These are phyloP conservation scores for Coemansia sp. DNA, from an alignment of 192 early-diverging fungal species.

Conservation along the genomic window DNA sequence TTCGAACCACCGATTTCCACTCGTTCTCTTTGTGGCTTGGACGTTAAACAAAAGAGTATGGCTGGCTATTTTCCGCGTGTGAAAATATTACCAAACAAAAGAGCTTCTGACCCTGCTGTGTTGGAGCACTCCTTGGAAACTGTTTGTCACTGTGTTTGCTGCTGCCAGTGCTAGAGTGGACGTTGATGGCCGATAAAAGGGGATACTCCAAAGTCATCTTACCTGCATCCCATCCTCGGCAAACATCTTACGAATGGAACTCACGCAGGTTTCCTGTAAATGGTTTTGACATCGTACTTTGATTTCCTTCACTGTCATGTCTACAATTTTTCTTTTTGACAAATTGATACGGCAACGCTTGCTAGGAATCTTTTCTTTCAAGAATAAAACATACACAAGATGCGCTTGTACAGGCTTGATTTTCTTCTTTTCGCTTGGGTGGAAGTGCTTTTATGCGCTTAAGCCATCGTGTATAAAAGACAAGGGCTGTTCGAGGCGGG, in stretches of 20 bases:
- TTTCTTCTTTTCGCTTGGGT: not conserved
- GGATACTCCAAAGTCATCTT: not conserved
- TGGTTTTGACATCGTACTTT: slow-evolving; percentile 6
- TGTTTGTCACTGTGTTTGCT: slow-evolving; percentile 3
- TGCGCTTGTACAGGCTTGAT: not conserved
- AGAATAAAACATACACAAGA: not conserved
- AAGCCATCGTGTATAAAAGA: not conserved
- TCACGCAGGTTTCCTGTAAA: not conserved
- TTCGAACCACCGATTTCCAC: too few species aligned
- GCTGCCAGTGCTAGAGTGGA: not conserved
- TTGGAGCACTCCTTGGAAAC: not conserved
- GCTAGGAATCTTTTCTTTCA: not conserved
- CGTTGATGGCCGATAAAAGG: not conserved
- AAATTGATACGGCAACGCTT: not conserved
- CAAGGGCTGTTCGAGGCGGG: not conserved
- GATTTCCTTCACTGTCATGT: not conserved
- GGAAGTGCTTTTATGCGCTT: not conserved
- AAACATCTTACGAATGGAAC: not conserved
- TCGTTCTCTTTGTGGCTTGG: too few species aligned
- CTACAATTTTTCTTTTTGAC: not conserved
- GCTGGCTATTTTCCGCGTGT: slow-evolving; percentile 2
- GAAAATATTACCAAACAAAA: not conserved
- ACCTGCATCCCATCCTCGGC: not conserved
- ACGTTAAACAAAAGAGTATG: not conserved
- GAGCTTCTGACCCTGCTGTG: not conserved